Evolutionary conservation across 2,329 filamentous ascomycete genomes (phyloP), one percentile per base, ranked within the genome.

Genomic region (Aspergillus jensenii): DNA sequence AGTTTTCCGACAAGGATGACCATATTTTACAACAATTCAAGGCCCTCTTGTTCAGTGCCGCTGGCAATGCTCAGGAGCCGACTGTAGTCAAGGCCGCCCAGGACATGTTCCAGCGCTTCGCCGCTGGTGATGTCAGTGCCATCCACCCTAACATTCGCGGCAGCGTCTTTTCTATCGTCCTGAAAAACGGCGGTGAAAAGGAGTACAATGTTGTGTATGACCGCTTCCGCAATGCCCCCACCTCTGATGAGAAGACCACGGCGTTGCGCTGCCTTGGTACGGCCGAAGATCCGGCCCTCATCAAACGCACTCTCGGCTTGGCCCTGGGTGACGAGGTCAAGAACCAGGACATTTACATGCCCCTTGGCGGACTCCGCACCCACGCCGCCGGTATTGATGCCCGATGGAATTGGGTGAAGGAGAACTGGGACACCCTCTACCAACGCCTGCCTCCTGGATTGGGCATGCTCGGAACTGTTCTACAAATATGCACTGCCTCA

Each of bases 11-110:
- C 25, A 83, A 83, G 3, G 93, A 98, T 67, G 91, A 90, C 50
- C 93, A 97, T 71, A 88, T 97, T 65, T 83, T 93, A 73, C 92
- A 96, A 75, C 93, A 97, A 73, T 96, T 96, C 83, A 98, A 98
- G 81, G 87, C 87, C 14, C 84, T 97, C 71, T 84, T 97, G 73
- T 98, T 98, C 72, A 90, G 90, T 60, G 86, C 83, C 65, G 91
- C 93, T 51, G 93, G 93, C 58, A 80, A 91, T 65, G 84, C 87
- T 46, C 92, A 91, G 35, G 93, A 98, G 68, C 80, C 92, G 68
- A 81, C 84, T 65, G 85, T 96, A 60, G 85, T 93, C 70, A 82
- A 86, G 50, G 91, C 91, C 7, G 89, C 92, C 7, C 89, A 92
- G 76, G 90, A 93, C 27, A 96, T 97, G 90, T 96, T 97, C 73